Percentiles rank a stretch among this genome's conserved stretches.
Evolutionary conservation across 257 asterid species (phyloP).

Genomic region (Ehretia macrophylla): DNA sequence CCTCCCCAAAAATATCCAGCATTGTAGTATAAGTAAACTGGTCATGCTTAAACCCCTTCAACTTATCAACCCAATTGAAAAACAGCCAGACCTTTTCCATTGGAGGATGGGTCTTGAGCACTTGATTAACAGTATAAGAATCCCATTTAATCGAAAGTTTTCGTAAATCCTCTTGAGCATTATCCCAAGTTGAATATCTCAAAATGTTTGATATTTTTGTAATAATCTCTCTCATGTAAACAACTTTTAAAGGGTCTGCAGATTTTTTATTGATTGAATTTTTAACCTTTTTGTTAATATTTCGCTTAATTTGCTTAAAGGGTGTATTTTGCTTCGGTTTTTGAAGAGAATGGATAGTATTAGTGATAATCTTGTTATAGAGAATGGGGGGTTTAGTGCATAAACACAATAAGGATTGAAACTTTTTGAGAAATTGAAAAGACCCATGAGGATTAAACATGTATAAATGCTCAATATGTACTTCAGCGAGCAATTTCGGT

Average conservation of each 20-base stretch:
- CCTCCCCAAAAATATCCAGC: conserved; percentile 96
- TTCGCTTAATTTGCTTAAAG: conserved; percentile 19
- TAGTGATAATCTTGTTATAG: conserved; percentile 14
- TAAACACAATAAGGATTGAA: conserved; percentile 20
- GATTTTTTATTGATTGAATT: conserved; percentile 27
- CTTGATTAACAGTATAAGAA: conserved; percentile 82
- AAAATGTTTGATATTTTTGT: conserved; percentile 52
- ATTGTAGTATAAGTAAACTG: conserved; percentile 89
- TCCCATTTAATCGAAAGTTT: conserved; percentile 70
- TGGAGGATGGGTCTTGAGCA: conserved; percentile 90
- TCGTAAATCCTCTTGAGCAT: conserved; percentile 59
- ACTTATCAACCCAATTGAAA: conserved; percentile 74
- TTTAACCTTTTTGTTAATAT: conserved; percentile 13
- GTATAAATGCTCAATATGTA: neutral
- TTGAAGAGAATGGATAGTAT: conserved; percentile 2
- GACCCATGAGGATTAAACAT: conserved; percentile 37
- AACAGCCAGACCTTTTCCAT: conserved; percentile 93
- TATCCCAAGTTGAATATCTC: conserved; percentile 78
- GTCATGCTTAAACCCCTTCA: conserved; percentile 70
- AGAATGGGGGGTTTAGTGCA: conserved; percentile 21
- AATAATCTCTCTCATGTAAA: conserved; percentile 49
- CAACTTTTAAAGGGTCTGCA: conserved; percentile 25
- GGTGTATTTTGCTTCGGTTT: conserved; percentile 23
- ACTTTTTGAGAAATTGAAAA: conserved; percentile 28
- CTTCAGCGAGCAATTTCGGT: no score